Evolutionary conservation across 2,329 filamentous ascomycete genomes (phyloP), one percentile per base, ranked within the genome.

Genomic region (Apiospora kogelbergensis): DNA sequence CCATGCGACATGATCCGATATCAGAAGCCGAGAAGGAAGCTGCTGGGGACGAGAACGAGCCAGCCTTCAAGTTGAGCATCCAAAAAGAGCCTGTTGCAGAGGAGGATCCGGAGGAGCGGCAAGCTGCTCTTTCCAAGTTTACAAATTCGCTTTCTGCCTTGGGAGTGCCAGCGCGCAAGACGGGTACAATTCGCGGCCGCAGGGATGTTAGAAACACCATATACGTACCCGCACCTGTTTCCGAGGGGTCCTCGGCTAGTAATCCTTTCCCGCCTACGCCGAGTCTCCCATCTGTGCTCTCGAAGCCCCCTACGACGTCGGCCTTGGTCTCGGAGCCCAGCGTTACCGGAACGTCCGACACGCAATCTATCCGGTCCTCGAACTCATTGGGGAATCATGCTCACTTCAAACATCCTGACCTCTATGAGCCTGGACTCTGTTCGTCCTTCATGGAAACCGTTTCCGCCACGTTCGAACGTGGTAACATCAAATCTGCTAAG

Each of bases 161-260:
- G 75, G 84, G 89, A 33, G 87, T 90, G 68, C 89, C 94, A 24
- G 87, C 88, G 68, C 88, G 92, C 33, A 92, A 90, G 75, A 83
- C 88, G 17, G 91, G 93, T 63, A 98, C 94, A 17, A 84, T 97
- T 20, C 89, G 96, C 73, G 96, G 96, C 66, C 91, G 96, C 70
- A 89, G 96, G 77, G 95, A 98, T 78, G 93, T 97, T 71, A 89
- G 95, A 70, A 97, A 97, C 80, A 98, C 95, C 1, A 90, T 97
- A 68, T 95, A 96, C 76, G 86, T 95, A 72, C 91, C 93, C 11
- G 78, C 81, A 3, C 73, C 73, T 72, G 78, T 78, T 9, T 71
- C 77, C 33, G 72, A 78, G 69, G 73, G 72, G 40, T 72, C 76
- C 20, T 67, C 78, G 3, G 75, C 77, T 67, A 77, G 79, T 15